These are phyloP conservation scores for Termitomyces sp. DNA, from an alignment of 768 basidiomycete species.

Conservation along the genomic window DNA sequence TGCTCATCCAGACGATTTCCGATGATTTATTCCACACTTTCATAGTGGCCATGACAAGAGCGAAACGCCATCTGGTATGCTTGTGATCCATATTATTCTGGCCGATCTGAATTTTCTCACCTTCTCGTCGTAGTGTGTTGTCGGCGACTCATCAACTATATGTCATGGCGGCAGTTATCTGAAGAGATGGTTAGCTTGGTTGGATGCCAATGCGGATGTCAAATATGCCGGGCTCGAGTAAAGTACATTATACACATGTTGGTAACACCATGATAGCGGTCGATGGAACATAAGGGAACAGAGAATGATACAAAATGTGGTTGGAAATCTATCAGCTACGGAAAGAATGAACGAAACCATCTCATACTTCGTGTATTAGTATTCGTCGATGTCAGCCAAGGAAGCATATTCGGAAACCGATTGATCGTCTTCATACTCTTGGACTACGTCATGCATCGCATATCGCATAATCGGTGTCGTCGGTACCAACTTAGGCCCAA, in stretches of 20 bases:
- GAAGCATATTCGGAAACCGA: constrained; percentile 78
- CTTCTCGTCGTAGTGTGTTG: constrained; percentile 68
- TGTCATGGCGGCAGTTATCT: constrained; percentile 78
- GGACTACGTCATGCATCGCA: constrained; percentile 80
- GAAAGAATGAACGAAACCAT: neutral
- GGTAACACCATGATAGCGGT: neutral
- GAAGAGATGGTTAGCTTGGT: constrained; percentile 86
- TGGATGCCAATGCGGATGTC: constrained; percentile 88
- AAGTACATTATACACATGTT: neutral
- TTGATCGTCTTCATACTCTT: constrained; percentile 74
- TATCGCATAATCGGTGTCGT: constrained; percentile 77
- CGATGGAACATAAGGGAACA: neutral
- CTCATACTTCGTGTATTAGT: constrained; percentile 3
- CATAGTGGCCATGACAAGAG: constrained; percentile 87
- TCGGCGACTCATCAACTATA: constrained; percentile 93
- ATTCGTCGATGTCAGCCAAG: constrained; percentile 63
- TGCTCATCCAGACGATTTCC: neutral
- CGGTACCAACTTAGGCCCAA: constrained; percentile 74
- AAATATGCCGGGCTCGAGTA: constrained; percentile 72
- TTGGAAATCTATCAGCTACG: neutral
- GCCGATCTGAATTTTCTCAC: neutral
- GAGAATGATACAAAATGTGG: neutral
- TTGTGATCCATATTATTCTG: neutral
- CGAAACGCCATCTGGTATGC: constrained; percentile 80
- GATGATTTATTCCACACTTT: constrained; percentile 2